These are phyloP conservation scores for Kazachstania sp. DNA, from an alignment of 1,139 yeast species.

Conservation along the genomic window DNA sequence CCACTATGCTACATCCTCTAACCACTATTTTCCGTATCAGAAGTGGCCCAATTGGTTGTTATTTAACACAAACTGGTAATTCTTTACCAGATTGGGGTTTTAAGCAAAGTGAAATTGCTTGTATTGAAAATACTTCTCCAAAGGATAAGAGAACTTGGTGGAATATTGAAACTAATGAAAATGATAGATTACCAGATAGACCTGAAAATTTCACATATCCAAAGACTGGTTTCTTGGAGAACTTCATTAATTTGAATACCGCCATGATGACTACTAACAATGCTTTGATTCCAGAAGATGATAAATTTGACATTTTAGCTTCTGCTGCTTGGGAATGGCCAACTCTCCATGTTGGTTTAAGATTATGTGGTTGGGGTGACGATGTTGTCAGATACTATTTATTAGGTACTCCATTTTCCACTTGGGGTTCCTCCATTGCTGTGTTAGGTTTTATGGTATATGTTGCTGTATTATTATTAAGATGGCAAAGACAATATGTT, in stretches of 20 bases:
- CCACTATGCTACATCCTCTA: constrained; percentile 66
- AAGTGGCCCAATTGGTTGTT: constrained; percentile 64
- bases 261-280: constrained; percentile 99
- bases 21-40: constrained; percentile 77
- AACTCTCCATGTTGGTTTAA: constrained; percentile 77
- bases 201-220: constrained; percentile 70
- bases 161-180: constrained; percentile 84
- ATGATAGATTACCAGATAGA: constrained; percentile 63
- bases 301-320: constrained; percentile 85
- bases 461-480: constrained; percentile 51
- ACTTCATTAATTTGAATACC: constrained; percentile 83
- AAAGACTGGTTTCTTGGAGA: constrained; percentile 73
- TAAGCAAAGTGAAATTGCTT: constrained; percentile 93
- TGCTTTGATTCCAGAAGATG: constrained; percentile 86
- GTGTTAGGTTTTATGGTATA: constrained; percentile 53
- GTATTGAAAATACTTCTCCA: constrained; percentile 63
- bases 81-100: constrained; percentile 95
- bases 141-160: constrained; percentile 97
- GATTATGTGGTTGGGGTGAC: constrained; percentile 92
- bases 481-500: constrained; percentile 88
- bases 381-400: constrained; percentile 75
- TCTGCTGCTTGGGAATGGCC: constrained; percentile 99
- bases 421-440: constrained; percentile 82
- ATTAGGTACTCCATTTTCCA: constrained; percentile 88
- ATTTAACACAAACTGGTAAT: constrained; percentile 74